Evolutionary conservation across 441 rosid genomes (phyloP).

Genomic region (Erodium texanum): DNA sequence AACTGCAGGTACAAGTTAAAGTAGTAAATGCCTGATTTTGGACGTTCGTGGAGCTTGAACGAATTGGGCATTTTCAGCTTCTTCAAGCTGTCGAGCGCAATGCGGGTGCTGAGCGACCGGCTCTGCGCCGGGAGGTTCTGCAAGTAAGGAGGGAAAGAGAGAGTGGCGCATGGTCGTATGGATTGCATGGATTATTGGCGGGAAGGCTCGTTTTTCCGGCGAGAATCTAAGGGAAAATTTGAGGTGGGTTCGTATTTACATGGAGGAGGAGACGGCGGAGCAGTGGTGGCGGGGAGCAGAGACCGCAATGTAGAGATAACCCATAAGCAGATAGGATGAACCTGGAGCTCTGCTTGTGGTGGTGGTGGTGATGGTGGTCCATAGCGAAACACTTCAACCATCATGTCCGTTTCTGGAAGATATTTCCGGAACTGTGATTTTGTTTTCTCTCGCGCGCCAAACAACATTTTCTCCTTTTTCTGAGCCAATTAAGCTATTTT

Average conservation of each 20-base stretch:
- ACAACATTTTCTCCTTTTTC: not conserved
- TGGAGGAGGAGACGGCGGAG: constrained; percentile 4
- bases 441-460: constrained; percentile 5
- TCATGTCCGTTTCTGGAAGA: not conserved
- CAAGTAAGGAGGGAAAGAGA: constrained; percentile 13
- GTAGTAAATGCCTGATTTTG: constrained; percentile 8
- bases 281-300: not conserved
- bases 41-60: not conserved
- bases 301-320: not conserved
- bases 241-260: not conserved
- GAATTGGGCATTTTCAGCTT: constrained; percentile 8
- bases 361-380: constrained; percentile 4
- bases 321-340: constrained; percentile 2
- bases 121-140: not conserved
- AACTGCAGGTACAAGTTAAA: constrained; percentile 20
- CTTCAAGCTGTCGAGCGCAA: not conserved
- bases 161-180: constrained; percentile 14
- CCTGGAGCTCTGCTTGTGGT: not conserved
- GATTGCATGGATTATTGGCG: constrained; percentile 15
- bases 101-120: constrained; percentile 5
- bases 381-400: not conserved
- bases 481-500: not conserved
- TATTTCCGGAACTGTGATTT: not conserved
- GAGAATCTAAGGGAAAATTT: not conserved
- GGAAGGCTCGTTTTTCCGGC: constrained; percentile 3